These are phyloP conservation scores for Coriaria nepalensis DNA, from an alignment of 306 rosid species.

Conservation along the genomic window DNA sequence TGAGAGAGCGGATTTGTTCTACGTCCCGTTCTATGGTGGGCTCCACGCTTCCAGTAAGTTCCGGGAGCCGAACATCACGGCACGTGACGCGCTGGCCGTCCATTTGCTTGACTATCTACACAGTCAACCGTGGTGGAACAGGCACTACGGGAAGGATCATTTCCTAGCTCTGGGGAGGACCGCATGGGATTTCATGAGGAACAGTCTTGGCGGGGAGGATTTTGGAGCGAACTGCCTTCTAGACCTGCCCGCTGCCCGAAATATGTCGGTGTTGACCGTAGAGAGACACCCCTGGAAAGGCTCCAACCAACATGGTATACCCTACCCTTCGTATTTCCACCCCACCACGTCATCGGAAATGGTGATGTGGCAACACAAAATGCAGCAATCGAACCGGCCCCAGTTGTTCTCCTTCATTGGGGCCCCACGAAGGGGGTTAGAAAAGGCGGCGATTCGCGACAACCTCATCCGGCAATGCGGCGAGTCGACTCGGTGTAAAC, in stretches of 20 bases:
- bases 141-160: slow-evolving; percentile 41
- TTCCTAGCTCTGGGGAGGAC: slow-evolving; percentile 64
- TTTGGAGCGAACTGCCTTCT: slow-evolving; percentile 64
- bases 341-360: slow-evolving; percentile 23
- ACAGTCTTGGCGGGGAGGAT: slow-evolving; percentile 17
- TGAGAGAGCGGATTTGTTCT: slow-evolving; percentile 37
- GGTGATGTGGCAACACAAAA: slow-evolving; percentile 31
- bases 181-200: slow-evolving; percentile 83
- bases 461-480: slow-evolving; percentile 37
- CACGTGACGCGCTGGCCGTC: slow-evolving; percentile 44
- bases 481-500: slow-evolving; percentile 25
- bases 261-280: slow-evolving; percentile 87
- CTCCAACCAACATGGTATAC: slow-evolving; percentile 43
- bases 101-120: slow-evolving; percentile 20
- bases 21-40: slow-evolving; percentile 78
- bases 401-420: slow-evolving; percentile 54
- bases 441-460: slow-evolving; percentile 54
- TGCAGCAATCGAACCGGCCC: slow-evolving; percentile 22
- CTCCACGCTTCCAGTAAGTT: slow-evolving; percentile 59
- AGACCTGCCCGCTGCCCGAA: slow-evolving; percentile 38
- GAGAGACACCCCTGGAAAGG: slow-evolving; percentile 73
- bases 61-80: slow-evolving; percentile 34
- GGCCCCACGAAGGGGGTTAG: slow-evolving; percentile 39
- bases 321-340: slow-evolving; percentile 84
- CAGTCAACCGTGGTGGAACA: slow-evolving; percentile 26